Evolutionary conservation across 805 yeast species (phyloP), one percentile per base, ranked within the genome.

Genomic region (Saturnispora besseyi): DNA sequence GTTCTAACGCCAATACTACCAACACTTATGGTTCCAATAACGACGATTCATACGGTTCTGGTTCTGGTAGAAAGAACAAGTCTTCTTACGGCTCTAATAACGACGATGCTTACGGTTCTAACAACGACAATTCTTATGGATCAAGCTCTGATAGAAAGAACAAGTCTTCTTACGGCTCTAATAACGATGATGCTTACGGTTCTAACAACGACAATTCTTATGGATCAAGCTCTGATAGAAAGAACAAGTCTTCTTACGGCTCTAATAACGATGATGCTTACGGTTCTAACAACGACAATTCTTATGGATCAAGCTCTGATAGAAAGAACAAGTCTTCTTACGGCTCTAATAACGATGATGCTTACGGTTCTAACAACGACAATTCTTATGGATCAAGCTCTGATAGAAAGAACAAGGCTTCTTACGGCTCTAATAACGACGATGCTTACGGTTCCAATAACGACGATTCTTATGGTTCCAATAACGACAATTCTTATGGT

Each of bases 301-400:
- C 65, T 22, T 62, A 62, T 51, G 69, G 66, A 38, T 57, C 58
- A 46, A 61, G 63, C 51, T 44, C 30, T n/a, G 61, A 63, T 50
- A 68, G 63, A 43, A 55, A 55, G 59, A 22, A 63, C 61, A 48
- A 61, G 56, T 53, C 40, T 55, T 45, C 48, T 13, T 49, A 55
- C 36, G 54, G 51, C 7, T n/a, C n/a, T n/a, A 34, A 45, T n/a
- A 45, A 36, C 32, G 28, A 24, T 13, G 7, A 22, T 24, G 41
- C 66, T 8, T 59, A 58, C 55, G 65, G 65, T 28, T 55, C 57
- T 18, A 60, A 58, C 51, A 55, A 61, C 42, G 48, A 51, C 49
- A 21, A 22, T 24, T 44, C 66, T 22, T 62, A 62, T 51, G 69
- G 66, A 38, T 57, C 58, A 46, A 61, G 63, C 51, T 44, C 30